These are phyloP conservation scores for Penicillium manginii DNA, from an alignment of 495 filamentous ascomycete species.

Conservation along the genomic window DNA sequence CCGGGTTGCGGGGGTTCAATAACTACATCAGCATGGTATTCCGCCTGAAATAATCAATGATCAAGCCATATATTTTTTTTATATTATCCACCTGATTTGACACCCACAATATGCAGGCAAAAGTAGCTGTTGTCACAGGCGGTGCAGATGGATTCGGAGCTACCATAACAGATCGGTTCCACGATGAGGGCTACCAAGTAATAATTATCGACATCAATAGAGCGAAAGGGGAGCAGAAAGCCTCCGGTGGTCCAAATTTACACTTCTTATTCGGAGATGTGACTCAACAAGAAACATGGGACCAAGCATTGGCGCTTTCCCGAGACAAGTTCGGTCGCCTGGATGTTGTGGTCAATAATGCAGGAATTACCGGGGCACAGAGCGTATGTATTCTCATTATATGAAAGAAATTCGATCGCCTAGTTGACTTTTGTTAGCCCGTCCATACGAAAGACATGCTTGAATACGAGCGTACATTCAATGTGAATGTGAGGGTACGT, in stretches of 20 bases:
- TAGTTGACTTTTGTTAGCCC: background rate
- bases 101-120: background rate
- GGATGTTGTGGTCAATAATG: conserved; percentile 24
- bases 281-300: conserved; percentile 12
- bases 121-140: conserved; percentile 1
- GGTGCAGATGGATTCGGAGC: conserved; percentile 19
- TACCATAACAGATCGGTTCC: conserved; percentile 15
- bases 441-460: background rate
- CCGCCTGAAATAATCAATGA: background rate
- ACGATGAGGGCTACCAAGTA: conserved; percentile 11
- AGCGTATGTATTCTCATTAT: background rate
- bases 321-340: conserved; percentile 7
- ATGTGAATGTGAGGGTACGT: background rate
- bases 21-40: background rate
- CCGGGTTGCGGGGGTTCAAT: background rate
- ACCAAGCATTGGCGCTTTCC: conserved; percentile 9
- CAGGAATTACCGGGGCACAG: conserved; percentile 6
- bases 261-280: conserved; percentile 11
- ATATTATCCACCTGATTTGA: background rate
- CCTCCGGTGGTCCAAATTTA: conserved; percentile 3
- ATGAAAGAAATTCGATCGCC: background rate
- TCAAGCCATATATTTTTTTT: background rate
- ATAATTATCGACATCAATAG: conserved; percentile 10
- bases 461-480: background rate
- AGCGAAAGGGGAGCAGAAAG: conserved; percentile 8